phyloP scores from a whole-genome alignment of 192 early-diverging fungal genomes.

The Phycomyces nitens region DNA sequence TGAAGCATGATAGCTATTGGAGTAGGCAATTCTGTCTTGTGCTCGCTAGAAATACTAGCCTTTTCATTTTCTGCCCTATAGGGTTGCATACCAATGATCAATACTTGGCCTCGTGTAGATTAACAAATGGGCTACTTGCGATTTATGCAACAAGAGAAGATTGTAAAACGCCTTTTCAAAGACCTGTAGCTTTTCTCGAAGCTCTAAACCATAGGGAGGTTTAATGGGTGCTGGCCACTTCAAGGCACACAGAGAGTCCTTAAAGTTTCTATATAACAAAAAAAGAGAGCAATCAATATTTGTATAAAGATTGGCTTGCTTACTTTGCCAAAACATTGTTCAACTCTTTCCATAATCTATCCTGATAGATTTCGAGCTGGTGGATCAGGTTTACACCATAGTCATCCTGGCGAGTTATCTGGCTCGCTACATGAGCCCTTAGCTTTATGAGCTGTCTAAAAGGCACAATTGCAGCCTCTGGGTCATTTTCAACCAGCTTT shows the following conservation, averaged over 20 bases:
- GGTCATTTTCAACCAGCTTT: conserved; percentile 33
- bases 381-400: conserved; percentile 27
- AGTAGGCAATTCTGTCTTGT: conserved; percentile 31
- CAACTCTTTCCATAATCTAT: conserved; percentile 43
- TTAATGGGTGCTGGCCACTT: conserved; percentile 17
- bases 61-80: conserved; percentile 14
- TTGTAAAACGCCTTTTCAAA: conserved; percentile 10
- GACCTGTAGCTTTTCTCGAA: conserved; percentile 10
- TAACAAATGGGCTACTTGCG: conserved; percentile 8
- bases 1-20: conserved; percentile 56
- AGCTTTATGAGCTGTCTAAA: conserved; percentile 41
- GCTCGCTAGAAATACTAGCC: conserved; percentile 2
- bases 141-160: conserved; percentile 16
- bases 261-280: conserved; percentile 15
- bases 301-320: conserved; percentile 9
- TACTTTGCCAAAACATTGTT: conserved; percentile 45
- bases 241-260: conserved; percentile 7
- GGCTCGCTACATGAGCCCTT: conserved; percentile 20
- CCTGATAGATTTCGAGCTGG: conserved; percentile 31
- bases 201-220: conserved; percentile 23
- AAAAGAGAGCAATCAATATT: not conserved
- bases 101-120: no score
- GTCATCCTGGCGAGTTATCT: conserved; percentile 7
- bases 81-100: no score
- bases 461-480: conserved; percentile 37